phyloP scores from a whole-genome alignment of 2,329 filamentous ascomycete species.

The Cordyceps fumosorosea region DNA sequence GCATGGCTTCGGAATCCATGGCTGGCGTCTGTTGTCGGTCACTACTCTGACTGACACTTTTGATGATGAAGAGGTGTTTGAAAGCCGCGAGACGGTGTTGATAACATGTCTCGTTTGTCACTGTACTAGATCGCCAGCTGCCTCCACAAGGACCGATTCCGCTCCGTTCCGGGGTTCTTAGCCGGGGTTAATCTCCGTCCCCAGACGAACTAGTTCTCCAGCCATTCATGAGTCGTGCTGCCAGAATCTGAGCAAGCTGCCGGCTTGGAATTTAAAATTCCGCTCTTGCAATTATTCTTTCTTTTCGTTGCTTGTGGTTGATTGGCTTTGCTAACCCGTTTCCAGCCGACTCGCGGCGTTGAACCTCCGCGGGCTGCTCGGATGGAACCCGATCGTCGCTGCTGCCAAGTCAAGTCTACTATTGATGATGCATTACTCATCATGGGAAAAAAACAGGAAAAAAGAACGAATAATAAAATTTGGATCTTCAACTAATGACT shows the following conservation, averaged over 20 bases:
- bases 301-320: neutral
- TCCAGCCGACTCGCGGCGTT: neutral
- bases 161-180: conserved; percentile 2
- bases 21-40: conserved; percentile 15
- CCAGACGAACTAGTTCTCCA: neutral
- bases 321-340: neutral
- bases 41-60: no score
- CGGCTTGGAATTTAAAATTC: neutral
- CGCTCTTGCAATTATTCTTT: neutral
- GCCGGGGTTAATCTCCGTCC: neutral
- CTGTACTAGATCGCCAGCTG: no score
- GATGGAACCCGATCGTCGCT: neutral
- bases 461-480: no score
- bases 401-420: neutral
- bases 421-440: no score
- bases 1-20: conserved; percentile 32
- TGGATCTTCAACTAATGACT: no score
- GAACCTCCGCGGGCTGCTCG: neutral
- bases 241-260: neutral
- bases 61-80: neutral
- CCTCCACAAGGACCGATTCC: neutral
- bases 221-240: neutral
- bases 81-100: neutral
- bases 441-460: no score
- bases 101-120: neutral